phyloP scores from a whole-genome alignment of 768 basidiomycete species.

The Boletus subcaerulescens region DNA sequence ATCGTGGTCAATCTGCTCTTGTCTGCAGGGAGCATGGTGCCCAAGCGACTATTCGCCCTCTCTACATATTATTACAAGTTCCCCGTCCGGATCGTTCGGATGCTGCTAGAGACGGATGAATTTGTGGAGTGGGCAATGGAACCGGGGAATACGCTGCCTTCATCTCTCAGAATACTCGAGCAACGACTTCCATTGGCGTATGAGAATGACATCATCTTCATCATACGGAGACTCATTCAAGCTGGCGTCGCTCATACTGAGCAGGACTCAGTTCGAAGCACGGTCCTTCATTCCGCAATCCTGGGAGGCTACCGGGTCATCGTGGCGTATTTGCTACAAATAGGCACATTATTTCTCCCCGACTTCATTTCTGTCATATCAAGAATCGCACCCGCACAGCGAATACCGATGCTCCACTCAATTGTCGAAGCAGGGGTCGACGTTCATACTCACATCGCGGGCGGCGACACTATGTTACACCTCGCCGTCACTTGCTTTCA shows the following conservation, averaged over 20 bases:
- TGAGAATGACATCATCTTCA: conserved; percentile 3
- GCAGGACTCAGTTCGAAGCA: not conserved
- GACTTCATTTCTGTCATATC: not conserved
- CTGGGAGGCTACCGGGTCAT: not conserved
- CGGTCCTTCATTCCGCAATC: conserved; percentile 1
- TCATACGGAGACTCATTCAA: conserved; percentile 7
- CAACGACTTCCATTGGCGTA: conserved; percentile 1
- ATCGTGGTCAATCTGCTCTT: not conserved
- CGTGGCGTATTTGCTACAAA: not conserved
- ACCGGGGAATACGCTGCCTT: not conserved
- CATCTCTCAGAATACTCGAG: not conserved
- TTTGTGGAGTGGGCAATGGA: conserved; percentile 10
- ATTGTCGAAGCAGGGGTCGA: not conserved
- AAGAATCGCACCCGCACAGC: not conserved
- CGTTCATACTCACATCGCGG: not conserved
- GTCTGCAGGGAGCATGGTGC: conserved; percentile 1
- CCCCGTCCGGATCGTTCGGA: conserved; percentile 2
- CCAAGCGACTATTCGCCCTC: not conserved
- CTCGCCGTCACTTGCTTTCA: not conserved
- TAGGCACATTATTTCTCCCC: not conserved
- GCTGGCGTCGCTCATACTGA: not conserved
- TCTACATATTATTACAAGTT: not conserved
- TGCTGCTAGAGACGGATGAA: conserved; percentile 4
- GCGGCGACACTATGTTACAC: not conserved
- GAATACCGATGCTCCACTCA: not conserved